Percentiles rank a stretch among this genome's conserved stretches.
Evolutionary conservation across 371 early-diverging fungal species (phyloP).

Genomic region (Lichtheimia corymbifera): DNA sequence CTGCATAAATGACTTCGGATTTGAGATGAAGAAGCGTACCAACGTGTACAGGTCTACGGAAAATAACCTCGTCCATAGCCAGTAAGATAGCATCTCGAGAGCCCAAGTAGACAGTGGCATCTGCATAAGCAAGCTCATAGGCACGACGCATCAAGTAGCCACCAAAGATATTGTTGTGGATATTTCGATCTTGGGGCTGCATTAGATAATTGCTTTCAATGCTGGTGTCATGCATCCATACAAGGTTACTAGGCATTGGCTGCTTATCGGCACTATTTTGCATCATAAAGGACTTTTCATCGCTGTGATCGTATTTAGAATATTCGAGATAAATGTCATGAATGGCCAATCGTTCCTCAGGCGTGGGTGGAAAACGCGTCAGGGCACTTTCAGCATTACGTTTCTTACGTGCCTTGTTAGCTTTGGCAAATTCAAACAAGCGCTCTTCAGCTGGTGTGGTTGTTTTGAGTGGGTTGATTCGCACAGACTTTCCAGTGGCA

Average conservation of each 20-base stretch:
- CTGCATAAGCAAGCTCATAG: conserved; percentile 79
- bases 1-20: conserved; percentile 73
- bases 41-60: conserved; percentile 88
- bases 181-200: conserved; percentile 88
- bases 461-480: conserved; percentile 74
- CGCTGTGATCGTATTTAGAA: conserved; percentile 18
- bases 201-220: conserved; percentile 72
- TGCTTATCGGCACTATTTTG: conserved; percentile 9
- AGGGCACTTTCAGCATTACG: conserved; percentile 58
- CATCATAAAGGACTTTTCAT: conserved; percentile 1
- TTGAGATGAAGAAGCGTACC: conserved; percentile 79
- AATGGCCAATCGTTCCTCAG: conserved; percentile 79
- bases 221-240: conserved; percentile 83
- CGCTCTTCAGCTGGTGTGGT: conserved; percentile 74
- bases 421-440: conserved; percentile 75
- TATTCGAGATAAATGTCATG: conserved; percentile 81
- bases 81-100: conserved; percentile 50
- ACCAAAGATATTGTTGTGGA: conserved; percentile 94
- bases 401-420: conserved; percentile 69
- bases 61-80: conserved; percentile 88
- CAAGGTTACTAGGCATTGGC: conserved; percentile 37
- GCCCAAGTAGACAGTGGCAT: conserved; percentile 66
- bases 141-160: conserved; percentile 80
- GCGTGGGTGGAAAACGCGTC: conserved; percentile 73
- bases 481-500: conserved; percentile 66